Conservation (phyloP, 768 basidiomycete genomes). For the Stropharia rugosoannulata region DNA sequence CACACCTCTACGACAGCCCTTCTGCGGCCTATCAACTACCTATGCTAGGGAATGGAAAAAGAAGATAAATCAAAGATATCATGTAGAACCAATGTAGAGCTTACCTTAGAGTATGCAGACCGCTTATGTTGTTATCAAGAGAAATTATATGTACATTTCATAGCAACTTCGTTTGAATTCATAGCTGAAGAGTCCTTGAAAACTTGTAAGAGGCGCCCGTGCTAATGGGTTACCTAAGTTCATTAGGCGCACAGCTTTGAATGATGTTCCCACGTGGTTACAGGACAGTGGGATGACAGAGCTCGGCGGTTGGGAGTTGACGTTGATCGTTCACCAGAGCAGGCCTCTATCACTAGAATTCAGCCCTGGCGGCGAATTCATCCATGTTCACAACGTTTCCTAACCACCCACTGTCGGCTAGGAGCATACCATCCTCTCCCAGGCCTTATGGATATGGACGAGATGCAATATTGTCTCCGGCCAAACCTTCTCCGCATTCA, state of each 20-base stretch:
- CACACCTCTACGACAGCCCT: too few relatives aligned
- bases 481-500: constrained; percentile 1
- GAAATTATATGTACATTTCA: too few relatives aligned
- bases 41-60: too few relatives aligned
- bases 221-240: too few relatives aligned
- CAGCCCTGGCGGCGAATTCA: constrained; percentile 25
- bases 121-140: too few relatives aligned
- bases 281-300: neutral
- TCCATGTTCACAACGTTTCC: constrained; percentile 22
- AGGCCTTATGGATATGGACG: neutral
- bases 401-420: constrained; percentile 15
- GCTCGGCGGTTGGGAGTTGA: constrained; percentile 7
- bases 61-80: too few relatives aligned
- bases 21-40: too few relatives aligned
- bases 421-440: constrained; percentile 9
- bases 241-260: neutral
- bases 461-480: constrained; percentile 4
- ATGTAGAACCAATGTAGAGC: too few relatives aligned
- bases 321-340: constrained; percentile 22
- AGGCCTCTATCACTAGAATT: constrained; percentile 18
- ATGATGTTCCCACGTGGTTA: neutral
- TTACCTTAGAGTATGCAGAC: too few relatives aligned
- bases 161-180: too few relatives aligned
- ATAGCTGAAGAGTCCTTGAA: too few relatives aligned
- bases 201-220: too few relatives aligned